A percentile compares a stretch with the other conserved stretches of the same genome.
Conservation (phyloP, 2,329 filamentous ascomycete genomes). For the Chaetomiaceae sp. region DNA sequence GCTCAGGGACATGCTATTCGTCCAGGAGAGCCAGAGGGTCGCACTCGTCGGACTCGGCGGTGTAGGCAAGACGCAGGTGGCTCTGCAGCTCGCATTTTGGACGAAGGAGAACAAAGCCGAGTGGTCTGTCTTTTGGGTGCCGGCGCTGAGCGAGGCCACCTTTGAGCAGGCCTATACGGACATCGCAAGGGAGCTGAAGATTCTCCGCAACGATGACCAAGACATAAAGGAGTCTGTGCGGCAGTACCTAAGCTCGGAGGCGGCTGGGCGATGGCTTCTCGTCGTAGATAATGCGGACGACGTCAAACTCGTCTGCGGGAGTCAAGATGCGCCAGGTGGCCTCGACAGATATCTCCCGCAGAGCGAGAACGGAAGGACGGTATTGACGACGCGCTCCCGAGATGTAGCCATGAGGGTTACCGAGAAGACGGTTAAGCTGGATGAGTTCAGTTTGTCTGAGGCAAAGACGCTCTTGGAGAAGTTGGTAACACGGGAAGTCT, state of each 20-base stretch:
- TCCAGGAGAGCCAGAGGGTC: conserved; percentile 17
- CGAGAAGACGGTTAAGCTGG: conserved; percentile 24
- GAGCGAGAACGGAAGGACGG: conserved; percentile 27
- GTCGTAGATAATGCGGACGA: conserved; percentile 40
- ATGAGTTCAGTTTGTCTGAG: conserved; percentile 27
- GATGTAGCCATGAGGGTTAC: conserved; percentile 27
- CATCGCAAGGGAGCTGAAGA: conserved; percentile 29
- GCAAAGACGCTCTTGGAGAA: conserved; percentile 27
- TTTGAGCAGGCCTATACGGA: conserved; percentile 35
- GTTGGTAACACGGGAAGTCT: conserved; percentile 21
- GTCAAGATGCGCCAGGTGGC: conserved; percentile 7
- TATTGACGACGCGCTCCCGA: conserved; percentile 35
- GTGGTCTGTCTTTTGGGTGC: conserved; percentile 40
- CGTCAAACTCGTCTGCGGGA: conserved; percentile 22
- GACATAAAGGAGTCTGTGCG: conserved; percentile 58
- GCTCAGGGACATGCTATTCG: conserved; percentile 26
- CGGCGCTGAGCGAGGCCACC: conserved; percentile 32
- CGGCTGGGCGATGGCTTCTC: conserved; percentile 33
- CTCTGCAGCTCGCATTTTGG: conserved; percentile 35
- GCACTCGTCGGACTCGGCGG: conserved; percentile 35
- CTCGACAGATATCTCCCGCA: conserved; percentile 30
- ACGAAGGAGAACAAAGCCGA: conserved; percentile 29
- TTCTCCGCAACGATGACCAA: conserved; percentile 42
- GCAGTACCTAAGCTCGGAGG: conserved; percentile 25
- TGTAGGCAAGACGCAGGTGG: conserved; percentile 37